Percentiles rank a stretch among this genome's conserved stretches.
phyloP scores from a whole-genome alignment of 2,329 filamentous ascomycete genomes.

The Plenodomus lindquistii region DNA sequence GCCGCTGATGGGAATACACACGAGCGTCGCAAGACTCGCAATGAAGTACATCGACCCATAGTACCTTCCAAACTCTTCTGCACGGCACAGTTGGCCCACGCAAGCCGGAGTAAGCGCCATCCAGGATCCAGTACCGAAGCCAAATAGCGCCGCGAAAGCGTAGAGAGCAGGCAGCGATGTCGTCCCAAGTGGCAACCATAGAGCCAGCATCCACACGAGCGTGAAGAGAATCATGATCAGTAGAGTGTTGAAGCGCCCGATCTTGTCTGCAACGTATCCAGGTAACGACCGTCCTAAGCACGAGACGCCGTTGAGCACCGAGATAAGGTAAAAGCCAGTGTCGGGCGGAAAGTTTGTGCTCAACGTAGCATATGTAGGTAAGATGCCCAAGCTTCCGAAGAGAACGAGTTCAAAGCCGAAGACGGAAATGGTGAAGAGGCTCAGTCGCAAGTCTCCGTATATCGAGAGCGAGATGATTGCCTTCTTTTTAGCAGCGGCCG shows the following conservation, averaged over 20 bases:
- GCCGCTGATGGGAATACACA: slow-evolving; percentile 43
- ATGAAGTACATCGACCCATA: slow-evolving; percentile 55
- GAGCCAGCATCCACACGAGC: slow-evolving; percentile 40
- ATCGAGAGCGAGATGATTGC: slow-evolving; percentile 42
- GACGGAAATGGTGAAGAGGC: slow-evolving; percentile 40
- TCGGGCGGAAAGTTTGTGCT: slow-evolving; percentile 37
- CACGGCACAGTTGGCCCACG: slow-evolving; percentile 53
- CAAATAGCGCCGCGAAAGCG: slow-evolving; percentile 49
- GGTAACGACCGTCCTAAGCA: slow-evolving; percentile 47
- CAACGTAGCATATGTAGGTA: slow-evolving; percentile 48
- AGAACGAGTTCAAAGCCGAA: slow-evolving; percentile 46
- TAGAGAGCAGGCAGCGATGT: slow-evolving; percentile 42
- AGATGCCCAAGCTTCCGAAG: slow-evolving; percentile 45
- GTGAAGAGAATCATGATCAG: slow-evolving; percentile 42
- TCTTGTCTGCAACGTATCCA: slow-evolving; percentile 46
- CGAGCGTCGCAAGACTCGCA: slow-evolving; percentile 39
- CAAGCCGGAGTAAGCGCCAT: slow-evolving; percentile 53
- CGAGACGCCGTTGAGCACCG: slow-evolving; percentile 47
- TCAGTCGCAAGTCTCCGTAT: slow-evolving; percentile 38
- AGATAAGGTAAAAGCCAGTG: slow-evolving; percentile 43
- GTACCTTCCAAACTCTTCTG: slow-evolving; percentile 54
- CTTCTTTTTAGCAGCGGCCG: slow-evolving; percentile 35
- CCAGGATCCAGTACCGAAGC: slow-evolving; percentile 53
- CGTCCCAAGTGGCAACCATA: slow-evolving; percentile 41
- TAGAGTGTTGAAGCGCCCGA: slow-evolving; percentile 48